Conservation (phyloP, 495 filamentous ascomycete species). For the Chaetomium tenue region DNA sequence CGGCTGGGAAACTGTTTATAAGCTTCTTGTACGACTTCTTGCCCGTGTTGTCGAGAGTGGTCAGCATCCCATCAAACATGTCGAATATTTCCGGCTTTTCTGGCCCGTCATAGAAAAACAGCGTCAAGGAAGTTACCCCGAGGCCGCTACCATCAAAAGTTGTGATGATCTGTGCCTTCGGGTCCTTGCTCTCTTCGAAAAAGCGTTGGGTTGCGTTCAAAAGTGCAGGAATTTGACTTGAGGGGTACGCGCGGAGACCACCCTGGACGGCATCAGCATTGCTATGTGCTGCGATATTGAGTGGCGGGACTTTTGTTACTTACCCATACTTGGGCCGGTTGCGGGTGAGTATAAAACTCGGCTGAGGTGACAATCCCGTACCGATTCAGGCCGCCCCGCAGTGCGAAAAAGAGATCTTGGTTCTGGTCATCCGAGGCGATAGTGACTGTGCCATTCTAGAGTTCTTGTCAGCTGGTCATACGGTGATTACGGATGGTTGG, state of each 20-base stretch:
- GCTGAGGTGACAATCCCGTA: constrained; percentile 56
- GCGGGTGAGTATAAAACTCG: constrained; percentile 46
- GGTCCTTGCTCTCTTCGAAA: constrained; percentile 39
- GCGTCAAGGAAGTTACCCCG: constrained; percentile 55
- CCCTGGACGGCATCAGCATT: constrained; percentile 27
- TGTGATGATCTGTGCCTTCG: constrained; percentile 53
- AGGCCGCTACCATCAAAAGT: constrained; percentile 47
- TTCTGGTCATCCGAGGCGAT: constrained; percentile 32
- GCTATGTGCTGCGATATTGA: no score
- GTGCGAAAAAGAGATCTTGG: constrained; percentile 57
- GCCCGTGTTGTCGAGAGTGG: constrained; percentile 47
- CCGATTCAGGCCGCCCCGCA: constrained; percentile 52
- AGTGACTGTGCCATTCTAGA: constrained; percentile 32
- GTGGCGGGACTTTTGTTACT: neutral
- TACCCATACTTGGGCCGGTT: constrained; percentile 26
- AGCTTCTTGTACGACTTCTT: constrained; percentile 53
- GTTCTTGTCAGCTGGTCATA: neutral
- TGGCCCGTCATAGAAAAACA: constrained; percentile 60
- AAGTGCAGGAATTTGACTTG: constrained; percentile 34
- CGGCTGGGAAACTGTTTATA: constrained; percentile 30
- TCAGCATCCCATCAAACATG: constrained; percentile 53
- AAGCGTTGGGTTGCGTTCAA: constrained; percentile 55
- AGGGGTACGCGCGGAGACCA: constrained; percentile 48
- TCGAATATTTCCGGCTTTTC: constrained; percentile 55
- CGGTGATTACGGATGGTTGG: neutral